Percentiles rank a stretch among this genome's conserved stretches.
Conservation (phyloP, 495 filamentous ascomycete species). For the Penicillium riverlandense region DNA sequence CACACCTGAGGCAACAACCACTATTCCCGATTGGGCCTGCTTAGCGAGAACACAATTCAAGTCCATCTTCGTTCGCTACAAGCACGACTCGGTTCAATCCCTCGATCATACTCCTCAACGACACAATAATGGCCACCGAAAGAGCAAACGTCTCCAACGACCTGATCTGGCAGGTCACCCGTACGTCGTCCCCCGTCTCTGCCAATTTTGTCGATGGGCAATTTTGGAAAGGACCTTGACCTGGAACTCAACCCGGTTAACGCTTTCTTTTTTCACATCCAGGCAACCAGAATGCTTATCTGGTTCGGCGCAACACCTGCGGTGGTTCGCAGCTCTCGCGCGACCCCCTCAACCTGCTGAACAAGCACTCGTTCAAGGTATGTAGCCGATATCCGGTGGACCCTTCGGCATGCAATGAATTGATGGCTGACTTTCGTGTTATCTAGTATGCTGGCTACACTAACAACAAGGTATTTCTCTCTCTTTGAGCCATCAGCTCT, state of each 20-base stretch:
- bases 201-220: too few species aligned
- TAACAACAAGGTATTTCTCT: slow-evolving; percentile 77
- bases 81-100: neutral
- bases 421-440: neutral
- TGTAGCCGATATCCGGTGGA: neutral
- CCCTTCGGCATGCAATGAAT: neutral
- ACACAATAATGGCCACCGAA: slow-evolving; percentile 34
- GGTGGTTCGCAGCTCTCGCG: slow-evolving; percentile 84
- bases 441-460: slow-evolving; percentile 78
- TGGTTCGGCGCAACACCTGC: slow-evolving; percentile 75
- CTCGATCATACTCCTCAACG: slow-evolving; percentile 17
- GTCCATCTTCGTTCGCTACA: too few species aligned
- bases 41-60: slow-evolving; percentile 30
- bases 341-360: slow-evolving; percentile 84
- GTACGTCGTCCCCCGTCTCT: slow-evolving; percentile 46
- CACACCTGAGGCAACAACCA: neutral
- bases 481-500: slow-evolving; percentile 1
- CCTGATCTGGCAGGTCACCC: slow-evolving; percentile 83
- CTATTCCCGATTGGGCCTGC: slow-evolving; percentile 35
- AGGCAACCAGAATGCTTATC: slow-evolving; percentile 77
- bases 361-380: slow-evolving; percentile 90
- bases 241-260: too few species aligned
- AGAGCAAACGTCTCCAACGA: slow-evolving; percentile 70
- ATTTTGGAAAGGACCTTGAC: too few species aligned
- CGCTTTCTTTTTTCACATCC: neutral